Conservation (phyloP, 495 filamentous ascomycete species). For the Xylaria venustula region DNA sequence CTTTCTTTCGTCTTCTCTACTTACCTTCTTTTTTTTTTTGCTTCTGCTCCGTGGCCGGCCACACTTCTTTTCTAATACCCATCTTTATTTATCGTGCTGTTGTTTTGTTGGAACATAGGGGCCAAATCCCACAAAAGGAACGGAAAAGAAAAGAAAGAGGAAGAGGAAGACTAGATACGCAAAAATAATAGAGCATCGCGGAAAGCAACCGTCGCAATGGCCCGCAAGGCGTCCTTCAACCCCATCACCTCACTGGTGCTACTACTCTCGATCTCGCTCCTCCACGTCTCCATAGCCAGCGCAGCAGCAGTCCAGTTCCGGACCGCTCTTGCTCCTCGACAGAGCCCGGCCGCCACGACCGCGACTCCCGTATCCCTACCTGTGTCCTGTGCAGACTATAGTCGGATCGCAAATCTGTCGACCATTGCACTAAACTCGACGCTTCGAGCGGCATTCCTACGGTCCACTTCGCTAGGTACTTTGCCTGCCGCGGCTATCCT, state of each 20-base stretch:
- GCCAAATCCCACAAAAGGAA: not conserved
- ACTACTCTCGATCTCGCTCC: not conserved
- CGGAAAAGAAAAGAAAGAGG: not conserved
- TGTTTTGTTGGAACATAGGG: slow-evolving; percentile 1
- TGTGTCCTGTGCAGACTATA: slow-evolving; percentile 27
- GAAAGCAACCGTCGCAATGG: slow-evolving; percentile 1
- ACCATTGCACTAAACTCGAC: slow-evolving; percentile 31
- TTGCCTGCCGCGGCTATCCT: slow-evolving; percentile 26
- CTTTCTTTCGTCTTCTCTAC: not conserved
- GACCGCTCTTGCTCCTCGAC: slow-evolving; percentile 4
- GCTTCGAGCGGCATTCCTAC: slow-evolving; percentile 31
- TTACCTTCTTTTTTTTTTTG: not conserved
- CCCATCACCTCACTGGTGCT: slow-evolving; percentile 3
- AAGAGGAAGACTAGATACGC: not conserved
- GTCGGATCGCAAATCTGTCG: slow-evolving; percentile 23
- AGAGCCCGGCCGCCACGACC: slow-evolving; percentile 3
- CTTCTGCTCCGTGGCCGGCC: slow-evolving; percentile 9
- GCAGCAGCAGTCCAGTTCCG: slow-evolving; percentile 7
- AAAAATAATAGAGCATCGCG: not conserved
- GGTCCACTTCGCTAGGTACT: slow-evolving; percentile 28
- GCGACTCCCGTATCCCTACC: not conserved
- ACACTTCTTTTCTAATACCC: not conserved
- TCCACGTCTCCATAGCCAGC: slow-evolving; percentile 1
- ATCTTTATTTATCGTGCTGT: not conserved
- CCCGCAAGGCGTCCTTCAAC: not conserved